A percentile compares a stretch with the other conserved stretches of the same genome.
Evolutionary conservation across 495 filamentous ascomycete species (phyloP).

Genomic region (Bathelium albidoporum): DNA sequence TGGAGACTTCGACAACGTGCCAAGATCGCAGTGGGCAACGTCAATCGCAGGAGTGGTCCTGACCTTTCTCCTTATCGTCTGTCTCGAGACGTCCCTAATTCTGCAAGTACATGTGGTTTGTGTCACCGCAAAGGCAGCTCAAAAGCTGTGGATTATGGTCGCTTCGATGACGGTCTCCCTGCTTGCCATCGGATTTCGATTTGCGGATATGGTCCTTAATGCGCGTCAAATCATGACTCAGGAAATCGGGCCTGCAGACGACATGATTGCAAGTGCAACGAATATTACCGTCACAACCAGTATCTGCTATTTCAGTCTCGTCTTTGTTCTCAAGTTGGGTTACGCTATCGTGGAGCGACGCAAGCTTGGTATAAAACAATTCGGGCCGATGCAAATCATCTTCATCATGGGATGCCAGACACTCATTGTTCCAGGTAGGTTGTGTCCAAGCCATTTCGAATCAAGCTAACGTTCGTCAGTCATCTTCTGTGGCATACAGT

Average conservation of each 20-base stretch:
- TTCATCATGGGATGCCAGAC: conserved; percentile 69
- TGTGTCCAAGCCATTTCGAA: not conserved
- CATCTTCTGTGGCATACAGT: conserved; percentile 60
- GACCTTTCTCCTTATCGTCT: conserved; percentile 46
- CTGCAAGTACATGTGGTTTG: conserved; percentile 62
- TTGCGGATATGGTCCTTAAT: conserved; percentile 49
- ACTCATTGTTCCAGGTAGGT: conserved; percentile 67
- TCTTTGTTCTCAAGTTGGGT: conserved; percentile 64
- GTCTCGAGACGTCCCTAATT: conserved; percentile 55
- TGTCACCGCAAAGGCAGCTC: conserved; percentile 33
- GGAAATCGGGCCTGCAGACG: conserved; percentile 23
- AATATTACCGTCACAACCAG: conserved; percentile 50
- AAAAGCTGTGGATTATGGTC: conserved; percentile 35
- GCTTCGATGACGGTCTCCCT: conserved; percentile 45
- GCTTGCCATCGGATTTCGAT: conserved; percentile 48
- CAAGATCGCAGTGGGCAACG: conserved; percentile 36
- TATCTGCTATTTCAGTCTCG: conserved; percentile 63
- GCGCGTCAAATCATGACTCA: not conserved
- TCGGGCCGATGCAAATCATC: conserved; percentile 59
- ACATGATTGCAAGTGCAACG: conserved; percentile 36
- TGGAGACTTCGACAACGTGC: conserved; percentile 45
- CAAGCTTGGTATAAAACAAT: conserved; percentile 46
- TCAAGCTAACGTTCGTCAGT: conserved; percentile 34
- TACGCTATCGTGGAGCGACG: conserved; percentile 48
- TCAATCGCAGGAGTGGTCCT: conserved; percentile 46